Evolutionary conservation across 176 grass and related monocot species (phyloP).

Genomic region (Rhipidocladum racemiflorum): DNA sequence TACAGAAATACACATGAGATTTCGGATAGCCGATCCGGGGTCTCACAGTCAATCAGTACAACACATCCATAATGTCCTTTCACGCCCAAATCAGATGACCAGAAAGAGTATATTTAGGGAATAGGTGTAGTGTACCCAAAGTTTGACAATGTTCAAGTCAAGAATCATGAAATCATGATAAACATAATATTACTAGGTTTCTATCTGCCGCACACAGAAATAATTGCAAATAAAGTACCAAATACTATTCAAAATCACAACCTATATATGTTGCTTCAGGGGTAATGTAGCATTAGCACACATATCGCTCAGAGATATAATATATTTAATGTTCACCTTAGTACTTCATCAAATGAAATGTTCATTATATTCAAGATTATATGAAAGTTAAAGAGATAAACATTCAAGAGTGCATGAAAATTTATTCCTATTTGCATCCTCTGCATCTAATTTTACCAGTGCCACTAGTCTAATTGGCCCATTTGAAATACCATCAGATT

Average conservation of each 20-base stretch:
- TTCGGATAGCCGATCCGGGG: no score
- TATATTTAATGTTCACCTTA: background rate
- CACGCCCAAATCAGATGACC: background rate
- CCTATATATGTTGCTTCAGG: background rate
- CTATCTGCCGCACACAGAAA: background rate
- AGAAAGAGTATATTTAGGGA: background rate
- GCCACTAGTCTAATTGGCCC: background rate
- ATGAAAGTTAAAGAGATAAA: background rate
- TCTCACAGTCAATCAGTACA: no score
- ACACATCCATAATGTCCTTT: no score
- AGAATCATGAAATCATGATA: background rate
- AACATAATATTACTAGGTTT: constrained; percentile 11
- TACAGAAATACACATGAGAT: no score
- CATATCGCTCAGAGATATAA: background rate
- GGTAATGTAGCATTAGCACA: background rate
- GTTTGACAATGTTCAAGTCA: background rate
- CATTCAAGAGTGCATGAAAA: background rate
- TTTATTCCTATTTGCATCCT: background rate
- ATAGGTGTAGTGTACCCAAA: background rate
- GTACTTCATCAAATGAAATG: background rate
- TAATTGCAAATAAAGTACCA: background rate
- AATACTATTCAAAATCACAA: background rate
- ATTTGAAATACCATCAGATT: background rate
- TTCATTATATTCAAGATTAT: background rate
- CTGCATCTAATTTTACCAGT: background rate